phyloP scores from a whole-genome alignment of 345 rosid genomes.

The Gynandropsis gynandra region DNA sequence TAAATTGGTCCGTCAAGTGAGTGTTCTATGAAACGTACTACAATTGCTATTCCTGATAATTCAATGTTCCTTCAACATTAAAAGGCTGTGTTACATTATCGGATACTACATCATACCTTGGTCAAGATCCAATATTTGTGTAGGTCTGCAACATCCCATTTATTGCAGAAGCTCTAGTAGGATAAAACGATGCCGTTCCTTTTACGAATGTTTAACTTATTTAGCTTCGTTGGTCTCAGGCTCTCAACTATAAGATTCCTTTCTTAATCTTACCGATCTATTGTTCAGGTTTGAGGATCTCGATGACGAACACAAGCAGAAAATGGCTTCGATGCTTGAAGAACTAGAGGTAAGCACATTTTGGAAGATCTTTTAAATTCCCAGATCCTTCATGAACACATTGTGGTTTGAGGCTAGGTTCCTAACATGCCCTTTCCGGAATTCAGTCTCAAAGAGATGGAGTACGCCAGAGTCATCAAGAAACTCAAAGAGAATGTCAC shows the following conservation, averaged over 20 bases:
- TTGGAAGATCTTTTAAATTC: background rate
- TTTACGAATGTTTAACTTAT: no score
- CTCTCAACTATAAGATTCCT: no score
- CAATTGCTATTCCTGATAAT: background rate
- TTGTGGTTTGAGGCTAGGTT: background rate
- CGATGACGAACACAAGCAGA: conserved; percentile 34
- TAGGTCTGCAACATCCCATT: no score
- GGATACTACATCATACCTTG: no score
- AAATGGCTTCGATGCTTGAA: conserved; percentile 30
- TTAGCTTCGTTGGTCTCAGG: no score
- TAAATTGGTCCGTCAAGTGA: conserved; percentile 79
- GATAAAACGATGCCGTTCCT: no score
- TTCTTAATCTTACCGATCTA: background rate
- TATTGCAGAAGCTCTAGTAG: no score
- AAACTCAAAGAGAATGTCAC: conserved; percentile 65
- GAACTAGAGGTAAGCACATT: conserved; percentile 50
- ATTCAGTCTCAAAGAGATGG: conserved; percentile 45
- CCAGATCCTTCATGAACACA: background rate
- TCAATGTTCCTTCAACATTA: no score
- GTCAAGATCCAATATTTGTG: no score
- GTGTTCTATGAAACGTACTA: conserved; percentile 16
- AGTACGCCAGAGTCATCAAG: conserved; percentile 53
- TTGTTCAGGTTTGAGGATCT: conserved; percentile 51
- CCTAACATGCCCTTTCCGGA: conserved; percentile 10
- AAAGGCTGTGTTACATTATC: background rate